Base-by-base conservation (phyloP, 768 basidiomycete genomes). In the Sistotremastrum niveocremeum region DNA sequence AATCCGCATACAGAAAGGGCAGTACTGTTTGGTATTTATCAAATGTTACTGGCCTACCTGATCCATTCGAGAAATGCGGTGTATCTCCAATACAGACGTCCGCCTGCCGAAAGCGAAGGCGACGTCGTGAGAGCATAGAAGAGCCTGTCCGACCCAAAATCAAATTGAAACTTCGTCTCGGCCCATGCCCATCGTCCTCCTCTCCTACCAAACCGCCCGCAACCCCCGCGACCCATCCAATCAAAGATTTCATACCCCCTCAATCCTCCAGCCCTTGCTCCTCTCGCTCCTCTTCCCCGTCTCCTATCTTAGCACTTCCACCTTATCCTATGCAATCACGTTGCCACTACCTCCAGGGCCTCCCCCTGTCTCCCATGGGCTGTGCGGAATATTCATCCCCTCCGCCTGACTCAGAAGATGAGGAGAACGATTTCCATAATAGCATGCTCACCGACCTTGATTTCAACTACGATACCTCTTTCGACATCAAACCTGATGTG, bases 1-100 rank as follows among this genome's bases (percentile, higher is more conserved):
- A 66, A 69, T 35, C 84, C 12, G 84, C 83, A 60, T 87, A 84
- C 56, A 71, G 84, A 47, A 72, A 78, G 34, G 84, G 84, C 32
- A 87, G 84, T 39, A 74, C 76, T 56, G 82, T 87, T 10, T 87
- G 82, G 82, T 87, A 85, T 60, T 69, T 87, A 48, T 78, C 77
- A 57, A 73, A 76, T 52, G 81, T 80, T 11, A 76, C 82, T 6
- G 84, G 84, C 42, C 72, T 77, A 5, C 76, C 79, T 0, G 86
- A 84, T 61, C 84, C 84, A 4, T 87, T 87, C 58, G 65, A 79
- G 4, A 69, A 76, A 48, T 79, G 73, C 1, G 81, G 82, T n/a
- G 80, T 87, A 42, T 69, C 76, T 35, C 70, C 84, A 3, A 80
- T 73, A 57, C 76, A 84, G 39, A 82, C 57, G 67, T 65, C 12